Evolutionary conservation across 768 basidiomycete genomes (phyloP), one percentile per base, ranked within the genome.

Genomic region (Hypholoma sublateritium): DNA sequence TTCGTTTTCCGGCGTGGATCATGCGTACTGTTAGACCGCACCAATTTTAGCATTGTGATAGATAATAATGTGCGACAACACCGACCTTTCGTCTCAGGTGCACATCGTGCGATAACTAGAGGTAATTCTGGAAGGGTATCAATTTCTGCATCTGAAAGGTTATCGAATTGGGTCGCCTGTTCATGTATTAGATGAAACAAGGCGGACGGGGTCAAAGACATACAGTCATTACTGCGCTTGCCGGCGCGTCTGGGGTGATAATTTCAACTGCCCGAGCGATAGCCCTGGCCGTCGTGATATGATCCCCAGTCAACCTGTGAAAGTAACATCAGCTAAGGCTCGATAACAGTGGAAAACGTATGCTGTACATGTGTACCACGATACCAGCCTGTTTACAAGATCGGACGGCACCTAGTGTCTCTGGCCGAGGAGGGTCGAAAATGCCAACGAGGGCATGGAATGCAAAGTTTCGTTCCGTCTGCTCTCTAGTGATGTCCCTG

Each of bases 361-460:
- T 14, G 1, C 61, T 65, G 9, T 54, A 74, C 74, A 77, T 77
- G 45, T 76, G 74, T n/a, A 75, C 80, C 19, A 77, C 76, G 50
- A 84, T 80, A 16, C 82, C 81, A 46, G 83, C 83, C 50, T 74
- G 69, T 55, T 77, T 75, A 67, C 77, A 81, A 36, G 77, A 75
- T 41, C 75, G 70, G 8, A 85, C 82, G 34, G 83, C 80, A 2
- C 75, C 78, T 6, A 76, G 67, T 3, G 77, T 79, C 59, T 84
- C 80, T 1, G 80, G 81, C 37, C 83, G 75, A 16, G 82, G 82
- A 16, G 83, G 83, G 61, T 84, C 83, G 46, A 76, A 78, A 56
- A 85, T 80, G 45, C 82, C 84, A n/a, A 74, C 77, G 7, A 84
- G 71, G 5, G 78, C 82, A n/a, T 80, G 68, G 66, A 86, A 81